Conservation (phyloP, 108 stramenopile species). For the Seminavis robusta region DNA sequence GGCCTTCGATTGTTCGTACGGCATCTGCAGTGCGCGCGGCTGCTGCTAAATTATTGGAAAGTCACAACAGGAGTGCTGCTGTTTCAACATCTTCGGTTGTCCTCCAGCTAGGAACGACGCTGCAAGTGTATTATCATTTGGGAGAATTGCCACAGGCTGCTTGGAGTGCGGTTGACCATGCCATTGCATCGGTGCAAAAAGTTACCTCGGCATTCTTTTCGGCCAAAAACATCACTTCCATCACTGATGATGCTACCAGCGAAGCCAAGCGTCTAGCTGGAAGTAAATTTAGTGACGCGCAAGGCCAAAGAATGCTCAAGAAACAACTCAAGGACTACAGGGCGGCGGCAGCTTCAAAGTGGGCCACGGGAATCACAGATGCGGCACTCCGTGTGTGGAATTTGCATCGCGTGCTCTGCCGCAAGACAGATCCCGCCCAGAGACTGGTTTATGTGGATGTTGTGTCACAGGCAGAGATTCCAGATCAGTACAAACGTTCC, state of each 20-base stretch:
- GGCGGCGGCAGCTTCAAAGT: constrained; percentile 45
- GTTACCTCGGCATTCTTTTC: constrained; percentile 39
- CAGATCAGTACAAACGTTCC: constrained; percentile 20
- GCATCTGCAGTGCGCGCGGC: constrained; percentile 48
- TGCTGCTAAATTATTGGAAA: constrained; percentile 53
- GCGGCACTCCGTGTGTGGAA: constrained; percentile 66
- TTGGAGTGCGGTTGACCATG: constrained; percentile 69
- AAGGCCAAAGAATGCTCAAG: constrained; percentile 36
- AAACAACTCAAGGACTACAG: constrained; percentile 65
- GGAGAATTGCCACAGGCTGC: constrained; percentile 77
- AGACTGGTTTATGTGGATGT: constrained; percentile 75
- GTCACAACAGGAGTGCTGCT: constrained; percentile 11
- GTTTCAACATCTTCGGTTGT: constrained; percentile 23
- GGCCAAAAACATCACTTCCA: constrained; percentile 2
- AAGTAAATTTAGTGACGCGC: constrained; percentile 59
- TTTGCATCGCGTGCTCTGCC: constrained; percentile 71
- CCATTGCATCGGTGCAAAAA: constrained; percentile 48
- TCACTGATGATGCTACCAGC: not conserved
- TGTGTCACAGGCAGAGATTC: constrained; percentile 48
- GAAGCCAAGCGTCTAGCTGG: constrained; percentile 40
- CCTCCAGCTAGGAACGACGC: constrained; percentile 61
- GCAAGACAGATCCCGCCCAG: constrained; percentile 71
- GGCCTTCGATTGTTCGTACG: constrained; percentile 20
- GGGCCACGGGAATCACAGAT: constrained; percentile 57
- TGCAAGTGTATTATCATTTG: constrained; percentile 84